Conservation (phyloP, 2,329 filamentous ascomycete species). For the Blastomyces gilchristii region DNA sequence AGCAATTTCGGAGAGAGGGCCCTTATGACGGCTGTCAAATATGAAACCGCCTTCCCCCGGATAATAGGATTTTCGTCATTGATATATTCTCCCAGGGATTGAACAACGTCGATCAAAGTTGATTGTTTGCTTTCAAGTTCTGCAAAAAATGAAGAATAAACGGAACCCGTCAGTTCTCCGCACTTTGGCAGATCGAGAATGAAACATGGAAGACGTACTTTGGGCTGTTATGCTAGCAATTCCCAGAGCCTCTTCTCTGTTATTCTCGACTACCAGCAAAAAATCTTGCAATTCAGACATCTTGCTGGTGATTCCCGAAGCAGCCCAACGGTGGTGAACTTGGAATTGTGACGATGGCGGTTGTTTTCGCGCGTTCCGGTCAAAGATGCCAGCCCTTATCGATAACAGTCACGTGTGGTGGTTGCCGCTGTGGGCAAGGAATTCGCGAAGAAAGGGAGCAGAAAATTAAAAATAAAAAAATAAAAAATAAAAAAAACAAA, state of each 20-base stretch:
- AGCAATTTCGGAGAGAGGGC: conserved; percentile 46
- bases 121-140: conserved; percentile 50
- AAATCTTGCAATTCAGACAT: conserved; percentile 42
- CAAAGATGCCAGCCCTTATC: conserved; percentile 20
- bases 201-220: conserved; percentile 23
- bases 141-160: conserved; percentile 20
- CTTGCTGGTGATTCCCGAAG: conserved; percentile 15
- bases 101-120: conserved; percentile 52
- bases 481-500: too few relatives aligned
- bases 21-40: conserved; percentile 35
- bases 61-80: conserved; percentile 54
- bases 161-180: neutral
- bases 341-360: neutral
- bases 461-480: neutral
- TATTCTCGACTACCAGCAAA: conserved; percentile 38
- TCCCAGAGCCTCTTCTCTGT: conserved; percentile 36
- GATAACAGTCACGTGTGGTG: conserved; percentile 25
- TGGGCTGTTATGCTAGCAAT: conserved; percentile 38
- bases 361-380: neutral
- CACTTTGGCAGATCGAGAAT: conserved; percentile 8
- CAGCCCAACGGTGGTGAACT: conserved; percentile 1
- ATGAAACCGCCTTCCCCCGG: conserved; percentile 47
- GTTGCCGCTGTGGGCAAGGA: too few relatives aligned
- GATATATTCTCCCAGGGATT: conserved; percentile 56
- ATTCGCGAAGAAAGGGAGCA: too few relatives aligned